Conservation (phyloP, 2,329 filamentous ascomycete genomes). For the Pseudocercospora crystallina region DNA sequence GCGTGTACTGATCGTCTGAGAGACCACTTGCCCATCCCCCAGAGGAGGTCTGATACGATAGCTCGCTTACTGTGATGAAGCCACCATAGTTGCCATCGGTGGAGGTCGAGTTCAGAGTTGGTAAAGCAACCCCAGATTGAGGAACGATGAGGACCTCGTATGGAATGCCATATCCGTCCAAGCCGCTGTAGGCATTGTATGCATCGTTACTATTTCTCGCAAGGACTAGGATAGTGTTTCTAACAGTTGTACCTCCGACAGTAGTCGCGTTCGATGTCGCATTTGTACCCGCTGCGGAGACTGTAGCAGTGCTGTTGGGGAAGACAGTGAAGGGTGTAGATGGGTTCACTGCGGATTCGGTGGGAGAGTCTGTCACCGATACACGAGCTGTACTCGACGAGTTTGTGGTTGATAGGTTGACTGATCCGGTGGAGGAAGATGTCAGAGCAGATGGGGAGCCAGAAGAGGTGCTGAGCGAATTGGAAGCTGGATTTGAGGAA, state of each 20-base stretch:
- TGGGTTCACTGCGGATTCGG: too few relatives aligned
- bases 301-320: not conserved
- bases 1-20: constrained; percentile 5
- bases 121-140: constrained; percentile 2
- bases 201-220: constrained; percentile 10
- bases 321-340: not conserved
- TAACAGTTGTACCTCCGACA: not conserved
- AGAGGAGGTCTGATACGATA: constrained; percentile 9
- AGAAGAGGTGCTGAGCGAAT: not conserved
- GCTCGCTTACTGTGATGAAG: constrained; percentile 11
- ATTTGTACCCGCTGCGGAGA: not conserved
- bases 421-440: not conserved
- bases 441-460: not conserved
- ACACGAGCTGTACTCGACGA: too few relatives aligned
- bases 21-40: constrained; percentile 7
- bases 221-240: constrained; percentile 7
- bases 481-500: not conserved
- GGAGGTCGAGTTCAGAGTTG: constrained; percentile 2
- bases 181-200: constrained; percentile 1
- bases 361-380: too few relatives aligned
- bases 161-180: constrained; percentile 10
- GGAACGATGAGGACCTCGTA: constrained; percentile 10
- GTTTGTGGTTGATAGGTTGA: not conserved
- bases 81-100: constrained; percentile 10
- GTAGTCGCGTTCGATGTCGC: not conserved